Percentiles rank a stretch among this genome's conserved stretches.
These are phyloP conservation scores for Phytophthora aleatoria DNA, from an alignment of 352 stramenopile genomes.

Conservation along the genomic window DNA sequence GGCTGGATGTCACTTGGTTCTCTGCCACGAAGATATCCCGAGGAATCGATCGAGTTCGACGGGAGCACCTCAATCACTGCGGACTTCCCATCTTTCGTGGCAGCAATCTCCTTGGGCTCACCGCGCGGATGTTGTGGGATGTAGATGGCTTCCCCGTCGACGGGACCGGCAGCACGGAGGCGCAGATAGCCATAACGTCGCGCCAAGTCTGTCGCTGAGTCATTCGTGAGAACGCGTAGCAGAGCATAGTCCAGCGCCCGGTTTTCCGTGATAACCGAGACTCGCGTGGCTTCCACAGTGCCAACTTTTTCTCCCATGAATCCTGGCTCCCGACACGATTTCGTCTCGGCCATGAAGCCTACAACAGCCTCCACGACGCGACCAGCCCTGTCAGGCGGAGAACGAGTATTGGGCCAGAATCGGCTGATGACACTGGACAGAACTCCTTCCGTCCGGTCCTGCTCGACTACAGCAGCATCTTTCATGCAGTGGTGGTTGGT, in stretches of 20 bases:
- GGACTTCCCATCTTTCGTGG: conserved; percentile 46
- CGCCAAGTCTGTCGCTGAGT: conserved; percentile 36
- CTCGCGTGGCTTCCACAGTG: conserved; percentile 48
- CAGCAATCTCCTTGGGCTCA: conserved; percentile 63
- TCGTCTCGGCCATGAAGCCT: conserved; percentile 67
- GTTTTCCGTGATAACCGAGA: conserved; percentile 45
- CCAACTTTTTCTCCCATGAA: conserved; percentile 44
- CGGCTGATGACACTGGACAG: conserved; percentile 33
- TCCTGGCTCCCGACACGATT: conserved; percentile 38
- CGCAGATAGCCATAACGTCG: conserved; percentile 57
- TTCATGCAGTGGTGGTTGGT: conserved; percentile 76
- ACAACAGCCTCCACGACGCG: conserved; percentile 35
- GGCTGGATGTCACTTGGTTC: conserved; percentile 29
- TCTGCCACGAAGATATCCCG: conserved; percentile 7
- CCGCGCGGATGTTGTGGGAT: conserved; percentile 71
- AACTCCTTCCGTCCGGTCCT: conserved; percentile 10
- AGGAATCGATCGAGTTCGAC: conserved; percentile 5
- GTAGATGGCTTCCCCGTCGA: conserved; percentile 61
- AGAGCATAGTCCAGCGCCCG: conserved; percentile 63
- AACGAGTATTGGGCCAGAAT: conserved; percentile 13
- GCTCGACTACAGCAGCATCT: conserved; percentile 19
- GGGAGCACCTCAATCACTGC: conserved; percentile 41
- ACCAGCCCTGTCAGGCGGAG: conserved; percentile 12
- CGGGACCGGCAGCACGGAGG: conserved; percentile 42
- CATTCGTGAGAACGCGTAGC: conserved; percentile 44